These are phyloP conservation scores for Syzygium syzygioides DNA, from an alignment of 441 rosid genomes.

Conservation along the genomic window DNA sequence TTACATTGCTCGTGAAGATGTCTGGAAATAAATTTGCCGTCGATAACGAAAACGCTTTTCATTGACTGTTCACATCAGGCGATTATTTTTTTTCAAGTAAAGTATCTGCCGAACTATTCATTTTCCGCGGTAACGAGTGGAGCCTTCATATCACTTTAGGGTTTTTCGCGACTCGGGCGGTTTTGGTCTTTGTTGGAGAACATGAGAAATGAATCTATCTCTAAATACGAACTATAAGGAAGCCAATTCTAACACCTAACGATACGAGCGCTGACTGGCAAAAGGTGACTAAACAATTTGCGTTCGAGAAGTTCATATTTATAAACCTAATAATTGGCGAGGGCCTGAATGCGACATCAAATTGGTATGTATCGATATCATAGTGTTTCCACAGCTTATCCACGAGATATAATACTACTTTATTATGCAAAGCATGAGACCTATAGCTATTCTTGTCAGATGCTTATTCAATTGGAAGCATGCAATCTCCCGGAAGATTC, in stretches of 20 bases:
- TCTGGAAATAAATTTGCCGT: background rate
- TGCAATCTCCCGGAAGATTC: background rate
- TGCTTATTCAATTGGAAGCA: background rate
- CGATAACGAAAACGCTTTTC: fast-evolving
- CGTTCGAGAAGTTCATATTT: background rate
- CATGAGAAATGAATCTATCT: too few species aligned
- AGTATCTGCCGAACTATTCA: background rate
- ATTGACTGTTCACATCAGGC: fast-evolving
- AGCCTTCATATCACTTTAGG: background rate
- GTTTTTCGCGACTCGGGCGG: too few species aligned
- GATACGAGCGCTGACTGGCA: fast-evolving
- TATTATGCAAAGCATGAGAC: background rate
- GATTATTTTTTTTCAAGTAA: background rate
- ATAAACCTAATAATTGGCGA: too few species aligned
- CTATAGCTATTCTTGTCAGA: background rate
- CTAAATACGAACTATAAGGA: too few species aligned
- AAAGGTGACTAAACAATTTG: background rate
- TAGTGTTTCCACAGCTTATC: background rate
- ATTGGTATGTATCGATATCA: background rate
- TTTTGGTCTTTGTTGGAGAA: too few species aligned
- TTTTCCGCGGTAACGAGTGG: fast-evolving
- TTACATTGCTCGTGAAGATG: fast-evolving
- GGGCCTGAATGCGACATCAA: background rate
- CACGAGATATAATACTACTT: background rate
- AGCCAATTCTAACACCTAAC: background rate